Evolutionary conservation across 202 grass and related monocot genomes (phyloP).

Genomic region (Panicum hallii): DNA sequence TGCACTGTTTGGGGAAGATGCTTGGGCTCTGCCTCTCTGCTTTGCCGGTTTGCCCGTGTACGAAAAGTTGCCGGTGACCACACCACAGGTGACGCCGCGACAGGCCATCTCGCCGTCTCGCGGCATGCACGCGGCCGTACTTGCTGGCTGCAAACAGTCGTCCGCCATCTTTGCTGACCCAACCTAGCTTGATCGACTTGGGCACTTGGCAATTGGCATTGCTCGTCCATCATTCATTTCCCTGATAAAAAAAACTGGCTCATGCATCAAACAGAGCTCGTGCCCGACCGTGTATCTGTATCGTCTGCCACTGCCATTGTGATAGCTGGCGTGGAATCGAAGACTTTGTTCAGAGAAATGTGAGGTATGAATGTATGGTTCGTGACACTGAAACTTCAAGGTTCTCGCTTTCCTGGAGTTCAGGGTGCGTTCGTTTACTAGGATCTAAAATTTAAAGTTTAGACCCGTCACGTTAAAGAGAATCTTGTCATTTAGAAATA

Average conservation of each 20-base stretch:
- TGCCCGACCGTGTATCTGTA: not conserved
- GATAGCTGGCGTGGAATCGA: not conserved
- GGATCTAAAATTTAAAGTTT: no score
- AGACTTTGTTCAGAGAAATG: not conserved
- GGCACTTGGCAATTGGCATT: not conserved
- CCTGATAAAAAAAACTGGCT: no score
- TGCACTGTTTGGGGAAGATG: slow-evolving; percentile 22
- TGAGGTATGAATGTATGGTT: not conserved
- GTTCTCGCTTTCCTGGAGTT: not conserved
- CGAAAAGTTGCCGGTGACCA: slow-evolving; percentile 39
- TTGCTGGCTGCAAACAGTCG: not conserved
- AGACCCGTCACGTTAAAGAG: no score
- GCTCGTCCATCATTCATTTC: not conserved
- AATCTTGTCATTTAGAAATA: no score
- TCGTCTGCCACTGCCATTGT: not conserved
- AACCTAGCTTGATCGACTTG: not conserved
- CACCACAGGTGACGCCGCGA: slow-evolving; percentile 6
- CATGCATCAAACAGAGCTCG: not conserved
- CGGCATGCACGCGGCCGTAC: slow-evolving; percentile 15
- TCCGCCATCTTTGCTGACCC: not conserved
- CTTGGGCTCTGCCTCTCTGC: not conserved
- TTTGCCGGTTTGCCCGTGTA: slow-evolving; percentile 12
- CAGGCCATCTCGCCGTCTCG: slow-evolving; percentile 31
- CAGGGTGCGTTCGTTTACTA: no score
- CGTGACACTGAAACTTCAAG: no score